These are phyloP conservation scores for Cucurbita argyrosperma DNA, from an alignment of 306 rosid genomes.

Conservation along the genomic window DNA sequence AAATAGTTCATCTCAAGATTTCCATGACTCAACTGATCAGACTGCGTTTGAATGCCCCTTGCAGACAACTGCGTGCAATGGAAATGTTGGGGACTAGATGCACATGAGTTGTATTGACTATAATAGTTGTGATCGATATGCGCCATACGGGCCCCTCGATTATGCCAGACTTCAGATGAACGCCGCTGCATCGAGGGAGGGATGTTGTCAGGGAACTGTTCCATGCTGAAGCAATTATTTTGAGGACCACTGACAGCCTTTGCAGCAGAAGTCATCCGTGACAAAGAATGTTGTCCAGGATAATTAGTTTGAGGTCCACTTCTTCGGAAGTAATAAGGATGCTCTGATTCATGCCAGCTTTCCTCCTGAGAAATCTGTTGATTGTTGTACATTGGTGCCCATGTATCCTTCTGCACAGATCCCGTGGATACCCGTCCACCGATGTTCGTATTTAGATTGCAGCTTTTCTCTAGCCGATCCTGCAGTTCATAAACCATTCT, in stretches of 20 bases:
- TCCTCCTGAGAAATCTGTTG: constrained; percentile 3
- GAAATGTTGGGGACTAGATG: constrained; percentile 34
- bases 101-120: constrained; percentile 23
- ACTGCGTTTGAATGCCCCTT: constrained; percentile 19
- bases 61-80: constrained; percentile 20
- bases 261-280: constrained; percentile 48
- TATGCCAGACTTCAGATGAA: constrained; percentile 18
- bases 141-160: constrained; percentile 15
- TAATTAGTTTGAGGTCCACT: constrained; percentile 19
- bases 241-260: constrained; percentile 45
- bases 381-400: neutral
- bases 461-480: constrained; percentile 35
- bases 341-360: constrained; percentile 20
- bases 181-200: constrained; percentile 35
- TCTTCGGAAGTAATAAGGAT: constrained; percentile 29
- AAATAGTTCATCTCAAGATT: constrained; percentile 19
- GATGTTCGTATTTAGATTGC: constrained; percentile 15
- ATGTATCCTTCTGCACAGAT: constrained; percentile 18
- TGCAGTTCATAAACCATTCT: constrained; percentile 51
- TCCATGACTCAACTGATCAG: constrained; percentile 28
- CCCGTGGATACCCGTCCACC: constrained; percentile 23
- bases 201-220: constrained; percentile 27
- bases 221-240: constrained; percentile 29
- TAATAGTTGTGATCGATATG: constrained; percentile 24
- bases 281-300: constrained; percentile 22